Conservation (phyloP, 2,329 filamentous ascomycete species). For the Periglandula ipomoeae region DNA sequence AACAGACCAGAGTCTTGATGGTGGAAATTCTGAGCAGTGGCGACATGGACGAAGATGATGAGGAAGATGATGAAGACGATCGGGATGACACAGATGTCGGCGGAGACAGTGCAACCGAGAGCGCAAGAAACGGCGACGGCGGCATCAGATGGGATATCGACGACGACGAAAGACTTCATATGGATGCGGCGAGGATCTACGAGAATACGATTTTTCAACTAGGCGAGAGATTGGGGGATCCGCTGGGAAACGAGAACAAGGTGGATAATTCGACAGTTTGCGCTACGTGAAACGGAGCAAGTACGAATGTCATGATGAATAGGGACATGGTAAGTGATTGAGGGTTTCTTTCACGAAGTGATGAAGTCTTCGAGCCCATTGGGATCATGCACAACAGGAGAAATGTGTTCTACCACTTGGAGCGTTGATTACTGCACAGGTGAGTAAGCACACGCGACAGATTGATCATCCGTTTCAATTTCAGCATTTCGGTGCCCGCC, state of each 20-base stretch:
- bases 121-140: conserved; percentile 13
- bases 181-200: conserved; percentile 70
- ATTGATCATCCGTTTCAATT: no score
- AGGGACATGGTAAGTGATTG: not conserved
- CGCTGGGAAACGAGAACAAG: conserved; percentile 14
- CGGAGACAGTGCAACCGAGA: conserved; percentile 23
- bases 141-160: conserved; percentile 28
- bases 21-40: conserved; percentile 54
- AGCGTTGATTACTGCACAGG: no score
- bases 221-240: conserved; percentile 53
- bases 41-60: conserved; percentile 30
- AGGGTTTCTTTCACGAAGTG: no score
- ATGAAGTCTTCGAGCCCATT: no score
- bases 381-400: no score
- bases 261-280: conserved; percentile 4
- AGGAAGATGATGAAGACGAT: conserved; percentile 26
- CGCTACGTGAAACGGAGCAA: not conserved
- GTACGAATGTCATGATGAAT: not conserved
- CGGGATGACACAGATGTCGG: not conserved
- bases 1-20: conserved; percentile 62
- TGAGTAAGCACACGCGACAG: no score
- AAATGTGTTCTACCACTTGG: no score
- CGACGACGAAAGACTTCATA: conserved; percentile 45
- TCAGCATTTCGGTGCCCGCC: no score
- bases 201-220: conserved; percentile 69